phyloP scores from a whole-genome alignment of 352 stramenopile species.

The Globisporangium nagaii region DNA sequence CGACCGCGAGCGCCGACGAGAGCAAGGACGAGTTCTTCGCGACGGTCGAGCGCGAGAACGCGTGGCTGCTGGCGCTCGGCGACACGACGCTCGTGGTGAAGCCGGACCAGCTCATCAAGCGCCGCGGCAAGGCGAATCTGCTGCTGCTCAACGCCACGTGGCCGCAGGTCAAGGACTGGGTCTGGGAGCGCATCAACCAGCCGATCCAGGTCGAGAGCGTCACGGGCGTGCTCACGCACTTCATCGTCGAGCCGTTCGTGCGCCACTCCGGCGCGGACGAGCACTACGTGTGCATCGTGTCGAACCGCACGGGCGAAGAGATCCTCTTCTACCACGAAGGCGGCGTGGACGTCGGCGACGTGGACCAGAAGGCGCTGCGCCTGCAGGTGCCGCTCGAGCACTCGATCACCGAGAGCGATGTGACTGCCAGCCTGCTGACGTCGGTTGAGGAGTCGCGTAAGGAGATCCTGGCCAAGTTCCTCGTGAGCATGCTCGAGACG shows the following conservation, averaged over 20 bases:
- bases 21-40: slow-evolving; percentile 60
- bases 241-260: slow-evolving; percentile 97
- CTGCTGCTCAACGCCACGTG: slow-evolving; percentile 94
- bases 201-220: slow-evolving; percentile 90
- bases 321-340: slow-evolving; percentile 96
- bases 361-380: slow-evolving; percentile 91
- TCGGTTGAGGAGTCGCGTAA: slow-evolving; percentile 80
- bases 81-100: slow-evolving; percentile 93
- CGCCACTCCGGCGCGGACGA: slow-evolving; percentile 90
- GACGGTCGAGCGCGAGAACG: slow-evolving; percentile 62
- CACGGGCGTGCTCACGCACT: slow-evolving; percentile 91
- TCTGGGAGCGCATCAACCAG: slow-evolving; percentile 91
- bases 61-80: slow-evolving; percentile 73
- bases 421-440: slow-evolving; percentile 66
- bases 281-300: slow-evolving; percentile 97
- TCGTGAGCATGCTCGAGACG: slow-evolving; percentile 87
- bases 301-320: slow-evolving; percentile 92
- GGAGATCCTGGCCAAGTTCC: slow-evolving; percentile 84
- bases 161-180: slow-evolving; percentile 90
- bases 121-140: slow-evolving; percentile 93
- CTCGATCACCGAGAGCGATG: slow-evolving; percentile 58
- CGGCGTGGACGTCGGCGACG: slow-evolving; percentile 94
- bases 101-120: slow-evolving; percentile 97
- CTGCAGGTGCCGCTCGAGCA: slow-evolving; percentile 84
- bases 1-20: slow-evolving; percentile 23